Base-by-base conservation (phyloP, 345 rosid genomes). In the Turritis glabra region DNA sequence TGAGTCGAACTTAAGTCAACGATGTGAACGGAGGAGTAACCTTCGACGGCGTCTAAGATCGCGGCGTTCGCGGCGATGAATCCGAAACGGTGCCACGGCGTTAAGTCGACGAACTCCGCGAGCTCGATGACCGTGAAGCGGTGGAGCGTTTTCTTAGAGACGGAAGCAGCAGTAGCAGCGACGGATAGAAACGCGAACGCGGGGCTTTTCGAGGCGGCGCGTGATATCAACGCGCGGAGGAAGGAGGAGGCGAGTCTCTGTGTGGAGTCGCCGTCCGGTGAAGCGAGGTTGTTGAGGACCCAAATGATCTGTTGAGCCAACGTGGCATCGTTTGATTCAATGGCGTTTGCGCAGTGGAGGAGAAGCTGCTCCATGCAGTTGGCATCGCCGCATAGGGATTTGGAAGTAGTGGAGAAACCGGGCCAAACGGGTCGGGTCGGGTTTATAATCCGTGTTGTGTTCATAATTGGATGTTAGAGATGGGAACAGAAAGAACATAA, bases 61-160 rank as follows among this genome's bases (percentile, higher is more conserved):
- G 90, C 88, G 13, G 95, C 88, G 56, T 91, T 94, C 6, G 98
- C 96, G 0, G 95, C 87, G 1, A 97, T 87, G 85, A 88, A 94
- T 3, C 98, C 98, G 60, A 94, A 94, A 7, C 97, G 89, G 41
- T 94, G 96, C 97, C 97, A 91, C 0, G 97, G 97, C n/a, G 95
- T 89, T 40, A 94, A 75, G 86, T 94, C 98, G 2, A 94, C 96
- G 68, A 88, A 94, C 46, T 80, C 55, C 3, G 98, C 96, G 0
- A 94, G 90, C 83, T 91, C 96, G 4, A 94, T 82, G 69, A 86
- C 75, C 18, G 97, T 85, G 79, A 94, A 94, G 8, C 82, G 82
- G 80, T 90, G 97, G 33, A 82, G 82, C 40, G 80, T 48, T 59
- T 65, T 51, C 37, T 1, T 23, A 26, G 74, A 38, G 0, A 15